phyloP scores from a whole-genome alignment of 2,329 filamentous ascomycete genomes.

The Penicillium fuscoglaucum region DNA sequence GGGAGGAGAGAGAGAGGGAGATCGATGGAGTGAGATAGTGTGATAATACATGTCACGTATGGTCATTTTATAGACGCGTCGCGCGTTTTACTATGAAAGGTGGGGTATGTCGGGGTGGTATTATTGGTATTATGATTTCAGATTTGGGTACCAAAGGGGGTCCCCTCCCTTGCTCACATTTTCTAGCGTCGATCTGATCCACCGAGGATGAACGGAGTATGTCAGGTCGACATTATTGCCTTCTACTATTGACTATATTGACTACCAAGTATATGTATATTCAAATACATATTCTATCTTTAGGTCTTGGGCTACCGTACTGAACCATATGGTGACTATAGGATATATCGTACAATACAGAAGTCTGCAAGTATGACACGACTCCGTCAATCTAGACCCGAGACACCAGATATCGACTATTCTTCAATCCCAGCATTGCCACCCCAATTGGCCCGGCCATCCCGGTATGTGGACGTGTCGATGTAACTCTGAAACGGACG shows the following conservation, averaged over 20 bases:
- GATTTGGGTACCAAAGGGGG: conserved; percentile 3
- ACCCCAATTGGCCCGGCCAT: background rate
- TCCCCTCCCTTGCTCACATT: conserved; percentile 12
- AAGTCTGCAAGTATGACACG: background rate
- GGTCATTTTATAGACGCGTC: conserved; percentile 30
- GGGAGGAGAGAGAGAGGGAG: conserved; percentile 13
- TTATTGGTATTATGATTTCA: conserved; percentile 4
- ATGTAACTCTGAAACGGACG: conserved; percentile 28
- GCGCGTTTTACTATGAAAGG: conserved; percentile 25
- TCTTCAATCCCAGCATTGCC: background rate
- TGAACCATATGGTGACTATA: background rate
- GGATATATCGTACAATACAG: background rate
- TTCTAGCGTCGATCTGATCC: conserved; percentile 12
- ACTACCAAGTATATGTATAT: background rate
- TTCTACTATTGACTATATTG: conserved; percentile 2
- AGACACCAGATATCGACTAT: background rate
- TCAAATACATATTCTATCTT: background rate
- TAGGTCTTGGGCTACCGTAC: background rate
- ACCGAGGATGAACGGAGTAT: conserved; percentile 7
- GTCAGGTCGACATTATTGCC: conserved; percentile 7
- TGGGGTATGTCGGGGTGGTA: background rate
- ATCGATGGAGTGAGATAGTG: conserved; percentile 21
- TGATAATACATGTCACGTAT: conserved; percentile 27
- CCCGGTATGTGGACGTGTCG: conserved; percentile 14
- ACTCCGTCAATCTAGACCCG: background rate